Percentiles rank a stretch among this genome's conserved stretches.
Evolutionary conservation across 2,329 filamentous ascomycete genomes (phyloP).

Genomic region (Epichloe coenophiala): DNA sequence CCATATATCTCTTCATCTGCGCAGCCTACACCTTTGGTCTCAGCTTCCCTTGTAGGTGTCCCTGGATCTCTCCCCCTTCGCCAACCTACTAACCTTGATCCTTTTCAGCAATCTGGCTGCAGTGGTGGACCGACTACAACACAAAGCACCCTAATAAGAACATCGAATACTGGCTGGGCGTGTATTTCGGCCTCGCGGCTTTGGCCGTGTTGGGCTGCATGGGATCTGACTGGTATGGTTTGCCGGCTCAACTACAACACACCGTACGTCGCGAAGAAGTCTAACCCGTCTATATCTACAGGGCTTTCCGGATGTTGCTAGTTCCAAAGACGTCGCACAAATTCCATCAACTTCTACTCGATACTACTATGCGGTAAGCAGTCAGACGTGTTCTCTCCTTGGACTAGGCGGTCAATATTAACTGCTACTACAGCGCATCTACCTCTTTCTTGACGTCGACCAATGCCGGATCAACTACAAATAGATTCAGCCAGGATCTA

Average conservation of each 20-base stretch:
- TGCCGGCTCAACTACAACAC: not conserved
- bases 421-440: slow-evolving; percentile 7
- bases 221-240: slow-evolving; percentile 7
- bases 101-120: slow-evolving; percentile 11
- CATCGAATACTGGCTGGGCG: slow-evolving; percentile 11
- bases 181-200: slow-evolving; percentile 8
- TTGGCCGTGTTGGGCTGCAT: slow-evolving; percentile 8
- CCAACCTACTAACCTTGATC: not conserved
- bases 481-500: slow-evolving; percentile 28
- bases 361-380: slow-evolving; percentile 16
- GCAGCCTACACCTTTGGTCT: slow-evolving; percentile 9
- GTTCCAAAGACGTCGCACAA: slow-evolving; percentile 15
- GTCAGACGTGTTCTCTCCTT: not conserved
- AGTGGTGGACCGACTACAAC: slow-evolving; percentile 14
- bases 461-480: slow-evolving; percentile 21
- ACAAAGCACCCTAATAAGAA: slow-evolving; percentile 7
- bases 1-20: slow-evolving; percentile 9
- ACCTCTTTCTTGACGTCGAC: slow-evolving; percentile 22
- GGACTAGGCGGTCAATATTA: not conserved
- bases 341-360: slow-evolving; percentile 12
- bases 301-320: slow-evolving; percentile 11
- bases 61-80: too few relatives aligned
- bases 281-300: not conserved
- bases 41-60: slow-evolving; percentile 10
- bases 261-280: not conserved